phyloP scores from a whole-genome alignment of 2,329 filamentous ascomycete species.

The Verticillium dahliae region DNA sequence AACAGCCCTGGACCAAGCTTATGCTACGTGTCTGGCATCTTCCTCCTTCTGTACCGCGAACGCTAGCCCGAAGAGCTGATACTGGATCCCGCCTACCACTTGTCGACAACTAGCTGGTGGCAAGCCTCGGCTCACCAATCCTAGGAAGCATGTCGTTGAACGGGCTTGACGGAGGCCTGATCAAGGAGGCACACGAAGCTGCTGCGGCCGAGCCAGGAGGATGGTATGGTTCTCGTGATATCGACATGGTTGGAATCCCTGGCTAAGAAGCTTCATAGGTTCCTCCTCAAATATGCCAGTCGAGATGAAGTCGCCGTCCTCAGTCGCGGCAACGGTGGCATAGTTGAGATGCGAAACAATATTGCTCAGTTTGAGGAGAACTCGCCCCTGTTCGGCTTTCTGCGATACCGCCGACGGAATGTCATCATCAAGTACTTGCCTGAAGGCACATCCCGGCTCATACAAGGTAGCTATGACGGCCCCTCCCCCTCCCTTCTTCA shows the following conservation, averaged over 20 bases:
- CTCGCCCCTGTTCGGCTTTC: constrained; percentile 85
- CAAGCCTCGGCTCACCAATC: neutral
- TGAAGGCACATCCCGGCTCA: constrained; percentile 79
- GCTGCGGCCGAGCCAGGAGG: constrained; percentile 79
- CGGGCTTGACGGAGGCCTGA: constrained; percentile 75
- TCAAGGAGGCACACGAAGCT: constrained; percentile 79
- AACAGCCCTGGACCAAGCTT: neutral
- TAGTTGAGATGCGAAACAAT: constrained; percentile 73
- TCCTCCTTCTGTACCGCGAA: neutral
- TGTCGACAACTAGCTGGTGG: no score
- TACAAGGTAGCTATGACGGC: constrained; percentile 63
- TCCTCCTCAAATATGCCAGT: constrained; percentile 83
- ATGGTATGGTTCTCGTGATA: constrained; percentile 61
- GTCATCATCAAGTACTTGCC: constrained; percentile 90
- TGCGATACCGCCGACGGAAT: constrained; percentile 84
- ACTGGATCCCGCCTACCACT: neutral
- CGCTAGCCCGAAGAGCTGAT: neutral
- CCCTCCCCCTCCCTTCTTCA: no score
- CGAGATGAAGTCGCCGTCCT: constrained; percentile 83
- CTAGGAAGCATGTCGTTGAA: constrained; percentile 75
- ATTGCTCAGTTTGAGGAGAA: constrained; percentile 70
- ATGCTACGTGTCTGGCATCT: neutral
- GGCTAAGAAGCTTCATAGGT: constrained; percentile 50
- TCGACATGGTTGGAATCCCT: neutral
- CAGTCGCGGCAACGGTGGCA: constrained; percentile 70